A percentile compares a stretch with the other conserved stretches of the same genome.
Evolutionary conservation across 176 grass and related monocot genomes (phyloP).

Genomic region (Metroxylon sagu): DNA sequence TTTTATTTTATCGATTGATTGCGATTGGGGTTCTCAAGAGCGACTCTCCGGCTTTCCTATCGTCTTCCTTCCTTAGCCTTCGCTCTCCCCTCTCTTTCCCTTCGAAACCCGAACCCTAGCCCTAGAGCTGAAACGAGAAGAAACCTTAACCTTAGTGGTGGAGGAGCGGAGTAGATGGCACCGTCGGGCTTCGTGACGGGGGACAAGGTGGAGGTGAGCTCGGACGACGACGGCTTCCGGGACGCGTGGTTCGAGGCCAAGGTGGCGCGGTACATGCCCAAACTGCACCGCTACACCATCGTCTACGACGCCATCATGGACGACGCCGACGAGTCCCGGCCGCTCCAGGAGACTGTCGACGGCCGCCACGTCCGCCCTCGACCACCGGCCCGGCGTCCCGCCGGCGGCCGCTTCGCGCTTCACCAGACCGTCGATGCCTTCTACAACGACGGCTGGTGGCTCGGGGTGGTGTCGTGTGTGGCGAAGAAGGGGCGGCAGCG

Average conservation of each 20-base stretch:
- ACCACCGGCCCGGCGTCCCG: slow-evolving; percentile 16
- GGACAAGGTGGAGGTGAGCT: slow-evolving; percentile 40
- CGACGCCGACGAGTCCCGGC: slow-evolving; percentile 1
- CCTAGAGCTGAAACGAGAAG: no score
- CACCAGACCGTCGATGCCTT: slow-evolving; percentile 57
- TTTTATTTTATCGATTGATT: no score
- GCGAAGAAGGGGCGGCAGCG: neutral
- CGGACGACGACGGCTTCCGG: slow-evolving; percentile 28
- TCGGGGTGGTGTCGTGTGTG: slow-evolving; percentile 27
- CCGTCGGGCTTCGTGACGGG: slow-evolving; percentile 4
- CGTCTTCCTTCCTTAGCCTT: no score
- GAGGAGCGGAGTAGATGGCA: neutral
- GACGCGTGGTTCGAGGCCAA: slow-evolving; percentile 38
- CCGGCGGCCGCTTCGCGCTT: neutral
- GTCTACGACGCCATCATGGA: slow-evolving; percentile 30
- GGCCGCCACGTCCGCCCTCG: slow-evolving; percentile 42
- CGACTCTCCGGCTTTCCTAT: no score
- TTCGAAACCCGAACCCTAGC: no score
- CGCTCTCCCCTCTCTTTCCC: no score
- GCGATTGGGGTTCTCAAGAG: no score
- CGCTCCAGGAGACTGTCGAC: slow-evolving; percentile 30
- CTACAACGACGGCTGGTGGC: slow-evolving; percentile 46
- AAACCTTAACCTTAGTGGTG: no score
- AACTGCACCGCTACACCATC: slow-evolving; percentile 35
- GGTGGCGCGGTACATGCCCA: slow-evolving; percentile 23